Base-by-base conservation (phyloP, 805 yeast genomes). In the Starmerella sp. region DNA sequence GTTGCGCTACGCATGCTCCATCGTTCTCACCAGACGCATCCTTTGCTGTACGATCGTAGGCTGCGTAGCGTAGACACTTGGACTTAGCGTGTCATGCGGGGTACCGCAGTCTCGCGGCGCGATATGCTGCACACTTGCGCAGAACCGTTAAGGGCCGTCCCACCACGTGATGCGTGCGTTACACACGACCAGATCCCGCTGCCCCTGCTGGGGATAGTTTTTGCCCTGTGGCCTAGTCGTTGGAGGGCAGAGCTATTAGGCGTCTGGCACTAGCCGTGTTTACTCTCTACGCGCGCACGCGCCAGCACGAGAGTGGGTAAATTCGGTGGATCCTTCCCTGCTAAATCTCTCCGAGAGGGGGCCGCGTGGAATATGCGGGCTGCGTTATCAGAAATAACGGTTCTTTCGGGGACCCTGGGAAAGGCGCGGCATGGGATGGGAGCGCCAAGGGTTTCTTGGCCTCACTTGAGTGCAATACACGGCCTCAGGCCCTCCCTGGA, bases 381-480 rank as follows among this genome's bases (percentile, higher is more conserved):
- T 57, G 65, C 61, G 66, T 62, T 54, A 63, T 63, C 66, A 62
- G 66, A 63, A 63, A 63, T 63, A 29, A 22, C 56, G 63, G 64
- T 53, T 54, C 51, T 8, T 22, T 28, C 7, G 35, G 14, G 49
- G 59, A 52, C 56, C 61, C 45, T 62, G 66, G 66, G 66, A 62
- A 62, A 17, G 65, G 65, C 63, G 63, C 62, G 60, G 62, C 64
- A 61, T 41, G 62, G 63, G 60, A 59, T 63, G 51, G 66, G 58
- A 55, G 58, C 54, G 3, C 14, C 43, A 43, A 4, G n/a, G 11
- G 15, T 28, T 10, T 2, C 2, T 5, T n/a, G 42, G 9, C 6
- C 60, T 54, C 57, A 52, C 66, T 63, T 63, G 46, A 63, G 66
- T 63, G 63, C 66, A 63, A 63, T 63, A 56, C 66, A 63, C 65